A percentile compares a stretch with the other conserved stretches of the same genome.
These are phyloP conservation scores for Eucalyptus melliodora DNA, from an alignment of 345 rosid species.

Conservation along the genomic window DNA sequence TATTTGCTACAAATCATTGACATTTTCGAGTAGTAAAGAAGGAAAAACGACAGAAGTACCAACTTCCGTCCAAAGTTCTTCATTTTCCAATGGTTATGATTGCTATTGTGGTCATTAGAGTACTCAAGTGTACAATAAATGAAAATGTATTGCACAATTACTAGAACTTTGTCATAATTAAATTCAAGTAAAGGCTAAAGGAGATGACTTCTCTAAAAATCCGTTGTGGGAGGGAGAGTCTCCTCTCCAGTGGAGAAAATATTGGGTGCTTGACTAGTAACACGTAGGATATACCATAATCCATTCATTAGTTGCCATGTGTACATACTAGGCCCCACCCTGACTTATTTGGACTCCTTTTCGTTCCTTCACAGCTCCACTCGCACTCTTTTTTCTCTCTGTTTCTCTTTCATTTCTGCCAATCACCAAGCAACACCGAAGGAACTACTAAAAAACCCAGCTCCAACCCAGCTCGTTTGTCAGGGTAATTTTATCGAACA, in stretches of 20 bases:
- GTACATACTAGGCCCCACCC: no score
- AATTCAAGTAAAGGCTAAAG: not conserved
- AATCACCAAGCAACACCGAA: not conserved
- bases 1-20: not conserved
- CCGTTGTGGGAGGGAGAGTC: no score
- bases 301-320: no score
- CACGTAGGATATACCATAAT: no score
- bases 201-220: no score
- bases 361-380: no score
- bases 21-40: not conserved
- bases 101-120: not conserved
- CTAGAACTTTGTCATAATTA: not conserved
- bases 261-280: no score
- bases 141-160: not conserved
- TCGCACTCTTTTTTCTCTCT: no score
- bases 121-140: not conserved
- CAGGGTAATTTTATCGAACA: not conserved
- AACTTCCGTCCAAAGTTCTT: not conserved
- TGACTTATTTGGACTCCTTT: no score
- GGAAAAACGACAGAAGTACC: not conserved
- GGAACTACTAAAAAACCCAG: not conserved
- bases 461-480: fast-evolving
- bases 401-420: not conserved
- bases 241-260: no score
- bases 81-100: not conserved